Evolutionary conservation across 1,284 basidiomycete genomes (phyloP), one percentile per base, ranked within the genome.

Genomic region (Microbotryum silenes-acaulis): DNA sequence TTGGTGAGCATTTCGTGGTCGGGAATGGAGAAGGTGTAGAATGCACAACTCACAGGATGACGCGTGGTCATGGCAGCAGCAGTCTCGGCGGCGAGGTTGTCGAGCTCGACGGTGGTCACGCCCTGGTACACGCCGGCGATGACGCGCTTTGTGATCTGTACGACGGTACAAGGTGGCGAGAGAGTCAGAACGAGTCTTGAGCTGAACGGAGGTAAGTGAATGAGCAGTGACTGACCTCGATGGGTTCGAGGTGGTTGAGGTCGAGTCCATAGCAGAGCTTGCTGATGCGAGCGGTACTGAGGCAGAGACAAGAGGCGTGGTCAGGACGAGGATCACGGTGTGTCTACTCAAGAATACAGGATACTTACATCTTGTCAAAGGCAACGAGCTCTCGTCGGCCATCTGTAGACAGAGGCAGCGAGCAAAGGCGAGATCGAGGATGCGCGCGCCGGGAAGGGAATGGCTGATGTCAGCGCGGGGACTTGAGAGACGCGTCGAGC

Each of bases 221-320:
- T 16, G 18, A 21, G 37, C 37, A 14, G 37, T 16, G 8, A 76
- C 86, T 65, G 72, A 91, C 67, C 86, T 96, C 90, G 61, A 96
- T 90, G 16, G 96, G 88, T 74, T 97, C 91, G 55, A 99, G 87
- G 72, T 91, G 89, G 74, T 92, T 87, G 70, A 83, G 81, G 77
- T 99, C 94, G 42, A 99, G 85, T 66, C 94, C 94, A 75, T 97
- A 98, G 73, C 92, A 96, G 25, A 99, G 85, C 80, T 98, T 98
- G 75, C 86, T 85, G 74, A 98, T 88, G 71, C 93, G 81, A 42
- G 89, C 85, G 10, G 67, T 69, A 49, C 67, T 68, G 62, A 10
- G 16, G 10, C 1, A 10, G 4, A 37, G 33, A 49, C 31, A 42
- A 37, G 6, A 14, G 16, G 7, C 10, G 7, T 8, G 10, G 6